A percentile compares a stretch with the other conserved stretches of the same genome.
These are phyloP conservation scores for Senecio squalidus DNA, from an alignment of 140 eudicot species.

Conservation along the genomic window DNA sequence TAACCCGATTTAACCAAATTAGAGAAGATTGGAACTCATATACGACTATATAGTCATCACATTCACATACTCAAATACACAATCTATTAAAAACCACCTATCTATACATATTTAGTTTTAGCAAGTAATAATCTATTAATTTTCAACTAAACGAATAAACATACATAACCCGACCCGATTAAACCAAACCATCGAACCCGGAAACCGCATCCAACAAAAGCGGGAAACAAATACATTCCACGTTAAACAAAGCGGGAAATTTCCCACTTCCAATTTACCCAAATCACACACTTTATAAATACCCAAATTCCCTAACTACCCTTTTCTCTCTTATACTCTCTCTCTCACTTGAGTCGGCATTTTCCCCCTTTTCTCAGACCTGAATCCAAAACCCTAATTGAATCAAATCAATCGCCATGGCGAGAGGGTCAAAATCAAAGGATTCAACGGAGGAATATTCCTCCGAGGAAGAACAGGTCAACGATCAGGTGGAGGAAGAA, in stretches of 20 bases:
- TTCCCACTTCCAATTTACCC: conserved; percentile 26
- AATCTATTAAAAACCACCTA: no score
- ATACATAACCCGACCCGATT: no score
- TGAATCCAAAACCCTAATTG: conserved; percentile 22
- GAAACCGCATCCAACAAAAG: conserved; percentile 16
- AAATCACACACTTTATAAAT: not conserved
- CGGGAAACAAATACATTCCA: conserved; percentile 26
- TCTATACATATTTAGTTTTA: no score
- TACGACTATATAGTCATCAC: no score
- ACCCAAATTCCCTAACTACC: not conserved
- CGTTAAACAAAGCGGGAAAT: conserved; percentile 27
- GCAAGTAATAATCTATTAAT: no score
- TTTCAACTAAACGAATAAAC: no score
- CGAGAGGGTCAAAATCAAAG: conserved; percentile 40
- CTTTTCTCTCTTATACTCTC: not conserved
- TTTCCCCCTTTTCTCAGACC: not conserved
- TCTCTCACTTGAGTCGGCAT: not conserved
- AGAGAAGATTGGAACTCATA: no score
- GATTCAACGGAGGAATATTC: conserved; percentile 44
- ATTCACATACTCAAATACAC: no score
- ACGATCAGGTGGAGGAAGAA: conserved; percentile 37
- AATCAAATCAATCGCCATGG: conserved; percentile 28
- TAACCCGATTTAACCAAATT: no score
- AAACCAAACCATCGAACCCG: not conserved
- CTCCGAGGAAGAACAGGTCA: conserved; percentile 53